Conservation (phyloP, 202 grass and related monocot genomes). For the Schoenoplectus tabernaemontani region DNA sequence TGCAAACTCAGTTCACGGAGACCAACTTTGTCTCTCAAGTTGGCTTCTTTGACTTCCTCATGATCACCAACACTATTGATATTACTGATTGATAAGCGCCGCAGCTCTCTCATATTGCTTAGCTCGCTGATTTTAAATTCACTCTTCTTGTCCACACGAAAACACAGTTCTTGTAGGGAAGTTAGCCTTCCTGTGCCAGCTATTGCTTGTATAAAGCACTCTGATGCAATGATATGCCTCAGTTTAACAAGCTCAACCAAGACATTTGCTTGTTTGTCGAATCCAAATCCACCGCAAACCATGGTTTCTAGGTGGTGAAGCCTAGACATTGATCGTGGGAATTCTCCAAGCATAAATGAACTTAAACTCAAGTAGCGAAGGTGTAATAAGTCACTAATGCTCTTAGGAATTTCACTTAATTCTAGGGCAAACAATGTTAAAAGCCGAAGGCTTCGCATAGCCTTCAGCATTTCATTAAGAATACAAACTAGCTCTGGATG, state of each 20-base stretch:
- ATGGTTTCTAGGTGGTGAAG: background rate
- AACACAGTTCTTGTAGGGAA: background rate
- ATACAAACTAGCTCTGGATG: background rate
- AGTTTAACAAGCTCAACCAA: background rate
- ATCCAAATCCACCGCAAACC: background rate
- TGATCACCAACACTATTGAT: background rate
- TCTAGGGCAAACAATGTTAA: background rate
- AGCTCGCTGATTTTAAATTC: background rate
- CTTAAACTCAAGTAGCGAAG: background rate
- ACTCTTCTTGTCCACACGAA: background rate
- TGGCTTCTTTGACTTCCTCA: background rate
- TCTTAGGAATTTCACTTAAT: background rate
- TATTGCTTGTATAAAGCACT: background rate
- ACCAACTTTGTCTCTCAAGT: background rate
- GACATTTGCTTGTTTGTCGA: background rate
- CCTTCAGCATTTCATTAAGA: background rate
- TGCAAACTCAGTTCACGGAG: background rate
- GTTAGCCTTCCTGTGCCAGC: background rate
- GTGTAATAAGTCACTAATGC: background rate
- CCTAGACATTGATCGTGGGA: background rate
- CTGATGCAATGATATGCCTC: background rate
- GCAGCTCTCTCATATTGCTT: slow-evolving; percentile 1
- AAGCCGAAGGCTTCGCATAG: background rate
- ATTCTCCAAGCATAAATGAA: background rate
- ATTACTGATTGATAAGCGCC: background rate